phyloP scores from a whole-genome alignment of 2,329 filamentous ascomycete species.

The Beauveria medogensis region DNA sequence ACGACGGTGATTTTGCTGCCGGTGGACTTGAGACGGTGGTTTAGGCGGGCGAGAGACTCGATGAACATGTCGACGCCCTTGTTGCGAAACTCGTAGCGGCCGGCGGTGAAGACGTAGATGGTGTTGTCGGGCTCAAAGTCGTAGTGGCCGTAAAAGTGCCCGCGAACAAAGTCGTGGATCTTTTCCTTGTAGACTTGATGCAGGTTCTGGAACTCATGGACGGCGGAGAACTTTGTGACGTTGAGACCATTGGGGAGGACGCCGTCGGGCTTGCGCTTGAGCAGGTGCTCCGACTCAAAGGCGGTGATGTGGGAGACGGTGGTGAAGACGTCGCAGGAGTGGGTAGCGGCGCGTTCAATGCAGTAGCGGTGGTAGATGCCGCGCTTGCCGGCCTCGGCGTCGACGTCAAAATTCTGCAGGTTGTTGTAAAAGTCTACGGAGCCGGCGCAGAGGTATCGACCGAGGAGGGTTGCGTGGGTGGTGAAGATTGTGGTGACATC shows the following conservation, averaged over 20 bases:
- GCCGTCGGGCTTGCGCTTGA: conserved; percentile 96
- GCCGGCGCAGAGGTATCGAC: conserved; percentile 91
- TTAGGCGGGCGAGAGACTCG: conserved; percentile 86
- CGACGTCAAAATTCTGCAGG: conserved; percentile 91
- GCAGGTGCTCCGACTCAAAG: conserved; percentile 92
- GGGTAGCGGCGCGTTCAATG: conserved; percentile 88
- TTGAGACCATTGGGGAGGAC: conserved; percentile 95
- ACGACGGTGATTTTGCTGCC: conserved; percentile 92
- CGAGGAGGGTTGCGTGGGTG: conserved; percentile 90
- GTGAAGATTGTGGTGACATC: conserved; percentile 98
- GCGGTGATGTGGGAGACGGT: conserved; percentile 98
- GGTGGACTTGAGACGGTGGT: conserved; percentile 78
- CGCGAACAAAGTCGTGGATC: conserved; percentile 95
- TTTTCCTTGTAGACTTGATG: conserved; percentile 96
- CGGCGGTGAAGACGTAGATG: conserved; percentile 93
- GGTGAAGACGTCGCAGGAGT: conserved; percentile 93
- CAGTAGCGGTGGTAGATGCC: conserved; percentile 98
- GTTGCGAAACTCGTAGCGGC: conserved; percentile 95
- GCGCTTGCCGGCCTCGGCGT: conserved; percentile 92
- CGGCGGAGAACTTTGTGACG: conserved; percentile 92
- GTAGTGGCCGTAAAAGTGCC: conserved; percentile 97
- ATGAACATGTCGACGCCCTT: conserved; percentile 99
- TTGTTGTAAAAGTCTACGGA: conserved; percentile 99
- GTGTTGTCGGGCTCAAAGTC: conserved; percentile 97
- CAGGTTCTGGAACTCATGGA: conserved; percentile 98